These are phyloP conservation scores for Coemansia sp. DNA, from an alignment of 192 early-diverging fungal genomes.

Conservation along the genomic window DNA sequence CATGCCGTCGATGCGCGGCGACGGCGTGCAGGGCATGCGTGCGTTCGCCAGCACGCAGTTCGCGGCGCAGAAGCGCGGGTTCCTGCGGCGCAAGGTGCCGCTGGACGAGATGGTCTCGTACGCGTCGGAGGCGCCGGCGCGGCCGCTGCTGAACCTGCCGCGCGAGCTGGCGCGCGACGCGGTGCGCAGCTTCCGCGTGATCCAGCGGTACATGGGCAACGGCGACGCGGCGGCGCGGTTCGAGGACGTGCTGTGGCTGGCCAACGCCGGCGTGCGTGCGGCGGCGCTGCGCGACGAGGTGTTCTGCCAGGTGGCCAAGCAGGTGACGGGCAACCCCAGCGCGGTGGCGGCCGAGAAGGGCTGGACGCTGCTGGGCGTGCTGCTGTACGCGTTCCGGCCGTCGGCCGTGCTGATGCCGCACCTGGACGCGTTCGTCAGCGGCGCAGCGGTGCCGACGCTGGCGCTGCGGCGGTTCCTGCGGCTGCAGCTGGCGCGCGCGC, in stretches of 20 bases:
- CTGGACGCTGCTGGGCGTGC: constrained; percentile 81
- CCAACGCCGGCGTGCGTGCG: constrained; percentile 71
- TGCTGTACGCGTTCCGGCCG: constrained; percentile 86
- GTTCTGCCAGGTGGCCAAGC: constrained; percentile 91
- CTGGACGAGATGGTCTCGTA: constrained; percentile 81
- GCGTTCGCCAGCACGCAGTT: constrained; percentile 89
- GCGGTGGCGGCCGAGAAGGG: constrained; percentile 63
- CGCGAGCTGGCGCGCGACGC: constrained; percentile 86
- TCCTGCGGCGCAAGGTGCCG: constrained; percentile 82
- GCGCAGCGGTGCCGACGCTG: constrained; percentile 25
- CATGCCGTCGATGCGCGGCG: constrained; percentile 72
- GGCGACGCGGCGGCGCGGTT: constrained; percentile 24
- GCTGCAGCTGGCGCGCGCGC: constrained; percentile 68
- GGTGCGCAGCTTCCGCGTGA: constrained; percentile 74
- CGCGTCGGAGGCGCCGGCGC: constrained; percentile 64
- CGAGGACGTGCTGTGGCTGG: constrained; percentile 71
- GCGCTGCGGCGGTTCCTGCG: constrained; percentile 29
- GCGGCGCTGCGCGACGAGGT: constrained; percentile 89
- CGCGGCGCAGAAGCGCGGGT: constrained; percentile 78
- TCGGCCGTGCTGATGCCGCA: constrained; percentile 86
- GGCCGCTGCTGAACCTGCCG: constrained; percentile 79
- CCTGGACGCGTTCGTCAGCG: constrained; percentile 67
- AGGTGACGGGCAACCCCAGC: constrained; percentile 73
- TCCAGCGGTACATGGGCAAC: constrained; percentile 87
- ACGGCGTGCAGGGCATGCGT: constrained; percentile 55